Base-by-base conservation (phyloP, 768 basidiomycete species). In the Paxillus involutus region DNA sequence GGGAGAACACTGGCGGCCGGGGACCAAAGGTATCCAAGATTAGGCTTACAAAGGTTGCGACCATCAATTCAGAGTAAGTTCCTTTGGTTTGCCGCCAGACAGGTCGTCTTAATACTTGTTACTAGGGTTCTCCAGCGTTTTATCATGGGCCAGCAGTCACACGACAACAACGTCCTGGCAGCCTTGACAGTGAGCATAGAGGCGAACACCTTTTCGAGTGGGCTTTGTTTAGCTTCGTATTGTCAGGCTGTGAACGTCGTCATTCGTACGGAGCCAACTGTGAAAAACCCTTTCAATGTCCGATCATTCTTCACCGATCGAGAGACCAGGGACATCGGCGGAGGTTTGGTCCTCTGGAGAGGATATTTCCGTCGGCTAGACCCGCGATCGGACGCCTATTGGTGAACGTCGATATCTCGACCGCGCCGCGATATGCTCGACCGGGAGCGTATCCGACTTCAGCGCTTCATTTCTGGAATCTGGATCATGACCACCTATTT, bases 321-420 rank as follows among this genome's bases (percentile, higher is more conserved):
- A n/a, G n/a, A n/a, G n/a, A n/a, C n/a, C n/a, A n/a, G n/a, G n/a
- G n/a, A n/a, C n/a, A n/a, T n/a, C n/a, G n/a, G n/a, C n/a, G n/a
- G n/a, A n/a, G n/a, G n/a, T n/a, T n/a, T n/a, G n/a, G n/a, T n/a
- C n/a, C n/a, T n/a, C n/a, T n/a, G n/a, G n/a, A n/a, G n/a, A n/a
- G n/a, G n/a, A n/a, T n/a, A n/a, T n/a, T n/a, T n/a, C n/a, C n/a
- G n/a, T n/a, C n/a, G n/a, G n/a, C n/a, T n/a, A n/a, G n/a, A n/a
- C n/a, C n/a, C n/a, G n/a, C n/a, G n/a, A n/a, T n/a, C n/a, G n/a
- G n/a, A n/a, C n/a, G n/a, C n/a, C n/a, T n/a, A n/a, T n/a, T n/a
- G n/a, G n/a, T n/a, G n/a, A 92, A 91, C 53, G 77, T 92, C 58
- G 90, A 92, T 56, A 88, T 90, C 44, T 82, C 85, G 0, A 88